phyloP scores from a whole-genome alignment of 2,329 filamentous ascomycete genomes.

The Microdochium nivale region DNA sequence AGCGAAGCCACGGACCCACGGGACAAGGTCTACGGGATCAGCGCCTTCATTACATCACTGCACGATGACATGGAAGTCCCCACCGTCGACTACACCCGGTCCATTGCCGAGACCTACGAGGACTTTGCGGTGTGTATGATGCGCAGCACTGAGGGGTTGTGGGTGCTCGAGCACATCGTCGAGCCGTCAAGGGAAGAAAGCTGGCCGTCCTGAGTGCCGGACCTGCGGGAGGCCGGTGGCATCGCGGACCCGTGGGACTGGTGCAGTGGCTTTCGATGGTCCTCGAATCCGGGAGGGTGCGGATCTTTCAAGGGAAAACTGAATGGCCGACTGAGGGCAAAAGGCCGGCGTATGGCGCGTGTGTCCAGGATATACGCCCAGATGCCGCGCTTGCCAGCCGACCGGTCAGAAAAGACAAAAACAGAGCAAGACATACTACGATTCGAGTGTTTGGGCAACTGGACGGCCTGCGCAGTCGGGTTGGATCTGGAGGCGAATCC shows the following conservation, averaged over 20 bases:
- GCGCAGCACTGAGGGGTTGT: slow-evolving; percentile 1
- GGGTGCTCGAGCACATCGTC: slow-evolving; percentile 1
- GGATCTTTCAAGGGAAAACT: neutral
- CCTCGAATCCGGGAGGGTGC: neutral
- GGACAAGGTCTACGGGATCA: neutral
- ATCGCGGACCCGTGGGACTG: neutral
- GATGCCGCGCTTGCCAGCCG: neutral
- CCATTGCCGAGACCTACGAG: neutral
- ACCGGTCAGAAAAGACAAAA: neutral
- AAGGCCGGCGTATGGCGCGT: neutral
- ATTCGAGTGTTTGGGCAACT: neutral
- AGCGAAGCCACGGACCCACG: neutral
- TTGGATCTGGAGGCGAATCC: neutral
- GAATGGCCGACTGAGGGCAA: neutral
- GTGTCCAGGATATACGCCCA: neutral
- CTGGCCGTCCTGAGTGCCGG: slow-evolving; percentile 7
- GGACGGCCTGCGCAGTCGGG: neutral
- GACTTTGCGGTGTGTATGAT: neutral
- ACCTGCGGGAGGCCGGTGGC: slow-evolving; percentile 1
- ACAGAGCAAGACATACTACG: neutral
- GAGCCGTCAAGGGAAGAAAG: neutral
- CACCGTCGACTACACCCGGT: neutral
- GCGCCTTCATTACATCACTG: neutral
- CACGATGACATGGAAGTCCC: neutral
- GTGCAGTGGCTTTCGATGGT: neutral